A percentile compares a stretch with the other conserved stretches of the same genome.
These are phyloP conservation scores for Starmerella riodocensis DNA, from an alignment of 805 yeast species.

Conservation along the genomic window DNA sequence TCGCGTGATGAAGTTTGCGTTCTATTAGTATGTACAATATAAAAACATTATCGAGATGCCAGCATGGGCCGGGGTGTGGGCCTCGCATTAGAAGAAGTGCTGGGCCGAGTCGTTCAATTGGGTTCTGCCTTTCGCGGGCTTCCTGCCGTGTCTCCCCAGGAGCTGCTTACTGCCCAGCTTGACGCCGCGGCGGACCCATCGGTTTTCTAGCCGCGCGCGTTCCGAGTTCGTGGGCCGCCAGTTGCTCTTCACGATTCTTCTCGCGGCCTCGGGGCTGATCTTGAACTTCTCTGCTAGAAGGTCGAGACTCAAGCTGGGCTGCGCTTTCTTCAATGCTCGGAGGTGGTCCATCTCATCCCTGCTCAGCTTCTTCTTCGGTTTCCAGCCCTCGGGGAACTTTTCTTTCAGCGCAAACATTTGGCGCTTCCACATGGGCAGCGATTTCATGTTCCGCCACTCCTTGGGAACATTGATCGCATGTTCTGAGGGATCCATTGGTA, in stretches of 20 bases:
- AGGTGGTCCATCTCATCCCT: constrained; percentile 58
- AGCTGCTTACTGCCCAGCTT: constrained; percentile 25
- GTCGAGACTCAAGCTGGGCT: constrained; percentile 48
- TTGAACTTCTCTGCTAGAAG: constrained; percentile 52
- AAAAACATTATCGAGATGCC: background rate
- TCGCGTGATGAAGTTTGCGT: background rate
- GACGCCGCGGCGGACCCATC: constrained; percentile 44
- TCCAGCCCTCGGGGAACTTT: constrained; percentile 52
- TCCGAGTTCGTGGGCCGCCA: constrained; percentile 61
- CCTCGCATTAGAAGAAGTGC: constrained; percentile 6
- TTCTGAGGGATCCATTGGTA: background rate
- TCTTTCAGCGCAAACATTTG: constrained; percentile 51
- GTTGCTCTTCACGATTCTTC: constrained; percentile 62
- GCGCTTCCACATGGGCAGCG: constrained; percentile 55
- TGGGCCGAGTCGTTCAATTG: constrained; percentile 9
- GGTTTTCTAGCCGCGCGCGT: constrained; percentile 31
- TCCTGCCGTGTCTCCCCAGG: too few species aligned
- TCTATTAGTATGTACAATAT: background rate
- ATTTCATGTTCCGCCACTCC: constrained; percentile 33
- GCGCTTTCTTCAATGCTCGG: constrained; percentile 37
- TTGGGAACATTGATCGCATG: constrained; percentile 30
- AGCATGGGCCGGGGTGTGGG: background rate
- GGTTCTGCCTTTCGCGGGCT: too few species aligned
- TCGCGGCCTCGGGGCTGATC: constrained; percentile 68
- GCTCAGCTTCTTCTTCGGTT: constrained; percentile 53